Evolutionary conservation across 2,329 filamentous ascomycete species (phyloP).

Genomic region (Exophiala xenobiotica): DNA sequence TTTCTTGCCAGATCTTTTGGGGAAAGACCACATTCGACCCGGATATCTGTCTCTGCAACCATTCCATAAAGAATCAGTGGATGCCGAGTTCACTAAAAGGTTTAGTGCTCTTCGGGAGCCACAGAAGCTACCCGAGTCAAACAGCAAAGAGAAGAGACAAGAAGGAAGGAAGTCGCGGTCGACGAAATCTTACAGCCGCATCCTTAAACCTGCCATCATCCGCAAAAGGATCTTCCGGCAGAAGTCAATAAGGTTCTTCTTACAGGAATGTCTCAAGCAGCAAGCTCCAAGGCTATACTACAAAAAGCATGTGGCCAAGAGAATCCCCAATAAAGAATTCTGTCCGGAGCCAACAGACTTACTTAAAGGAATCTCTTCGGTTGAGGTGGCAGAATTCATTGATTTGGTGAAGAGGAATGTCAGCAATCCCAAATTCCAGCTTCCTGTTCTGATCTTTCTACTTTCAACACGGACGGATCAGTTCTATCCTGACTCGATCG

Average conservation of each 20-base stretch:
- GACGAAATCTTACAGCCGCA: neutral
- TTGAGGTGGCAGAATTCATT: neutral
- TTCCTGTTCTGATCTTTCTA: constrained; percentile 4
- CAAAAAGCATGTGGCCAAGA: neutral
- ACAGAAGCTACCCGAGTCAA: no score
- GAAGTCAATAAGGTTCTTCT: neutral
- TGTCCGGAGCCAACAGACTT: neutral
- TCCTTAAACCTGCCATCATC: neutral
- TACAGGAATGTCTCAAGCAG: neutral
- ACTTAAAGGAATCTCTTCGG: neutral
- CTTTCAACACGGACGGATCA: constrained; percentile 2
- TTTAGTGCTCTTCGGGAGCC: no score
- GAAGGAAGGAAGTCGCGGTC: neutral
- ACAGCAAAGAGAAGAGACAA: neutral
- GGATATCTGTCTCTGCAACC: neutral
- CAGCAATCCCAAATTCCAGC: neutral
- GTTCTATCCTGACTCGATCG: neutral
- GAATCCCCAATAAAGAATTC: neutral
- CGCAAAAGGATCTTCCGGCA: neutral
- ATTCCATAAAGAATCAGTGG: neutral
- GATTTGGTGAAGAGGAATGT: constrained; percentile 1
- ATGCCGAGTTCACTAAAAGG: neutral
- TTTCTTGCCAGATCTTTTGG: neutral
- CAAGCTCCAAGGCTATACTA: neutral
- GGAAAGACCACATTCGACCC: no score